Evolutionary conservation across 768 basidiomycete genomes (phyloP).

Genomic region (Suillus alpinus): DNA sequence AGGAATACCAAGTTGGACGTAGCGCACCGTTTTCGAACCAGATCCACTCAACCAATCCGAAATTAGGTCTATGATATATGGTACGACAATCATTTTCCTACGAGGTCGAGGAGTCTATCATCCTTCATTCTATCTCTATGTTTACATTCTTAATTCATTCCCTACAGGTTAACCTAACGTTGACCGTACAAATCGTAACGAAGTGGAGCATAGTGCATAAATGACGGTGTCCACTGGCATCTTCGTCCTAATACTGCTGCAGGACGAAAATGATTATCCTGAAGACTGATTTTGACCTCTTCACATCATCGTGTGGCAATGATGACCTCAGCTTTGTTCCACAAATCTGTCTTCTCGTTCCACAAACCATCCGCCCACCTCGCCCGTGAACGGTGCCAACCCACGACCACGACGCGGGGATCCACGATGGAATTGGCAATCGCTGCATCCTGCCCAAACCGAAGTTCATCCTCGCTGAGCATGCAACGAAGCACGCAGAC

Average conservation of each 20-base stretch:
- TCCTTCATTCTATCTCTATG: background rate
- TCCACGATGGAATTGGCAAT: background rate
- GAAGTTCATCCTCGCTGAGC: background rate
- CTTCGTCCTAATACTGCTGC: background rate
- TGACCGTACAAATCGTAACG: background rate
- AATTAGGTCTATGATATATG: background rate
- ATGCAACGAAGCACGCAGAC: background rate
- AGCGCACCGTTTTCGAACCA: background rate
- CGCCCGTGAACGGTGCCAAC: background rate
- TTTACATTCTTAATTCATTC: background rate
- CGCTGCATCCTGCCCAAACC: background rate
- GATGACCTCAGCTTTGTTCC: background rate
- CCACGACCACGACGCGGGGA: slow-evolving; percentile 3
- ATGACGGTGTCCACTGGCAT: background rate
- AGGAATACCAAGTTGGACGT: too few relatives aligned
- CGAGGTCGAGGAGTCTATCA: background rate
- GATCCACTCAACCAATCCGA: background rate
- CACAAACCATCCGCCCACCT: slow-evolving; percentile 1
- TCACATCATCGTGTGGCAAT: background rate
- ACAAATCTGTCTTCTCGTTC: background rate
- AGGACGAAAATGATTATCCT: background rate
- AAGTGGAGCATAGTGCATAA: background rate
- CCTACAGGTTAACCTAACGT: background rate
- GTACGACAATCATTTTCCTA: background rate
- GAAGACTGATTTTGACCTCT: background rate